Evolutionary conservation across 176 grass and related monocot genomes (phyloP).

Genomic region (maize (Zea mays)): DNA sequence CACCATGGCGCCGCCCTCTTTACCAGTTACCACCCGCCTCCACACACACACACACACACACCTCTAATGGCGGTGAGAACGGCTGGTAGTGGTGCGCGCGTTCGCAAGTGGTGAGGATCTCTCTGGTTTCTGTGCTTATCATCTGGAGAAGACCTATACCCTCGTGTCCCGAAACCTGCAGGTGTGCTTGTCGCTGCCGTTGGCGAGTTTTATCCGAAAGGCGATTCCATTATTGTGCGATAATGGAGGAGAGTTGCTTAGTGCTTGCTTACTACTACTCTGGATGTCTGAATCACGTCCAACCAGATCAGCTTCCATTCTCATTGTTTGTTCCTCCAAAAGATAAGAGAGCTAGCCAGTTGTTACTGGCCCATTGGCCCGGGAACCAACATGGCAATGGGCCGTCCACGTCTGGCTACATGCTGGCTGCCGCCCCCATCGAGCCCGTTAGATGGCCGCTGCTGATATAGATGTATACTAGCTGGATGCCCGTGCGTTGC

Average conservation of each 20-base stretch:
- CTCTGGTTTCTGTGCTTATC: no score
- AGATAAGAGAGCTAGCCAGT: no score
- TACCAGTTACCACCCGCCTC: neutral
- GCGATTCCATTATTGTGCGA: neutral
- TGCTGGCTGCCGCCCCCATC: no score
- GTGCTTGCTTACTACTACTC: neutral
- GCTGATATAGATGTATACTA: no score
- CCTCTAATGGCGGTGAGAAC: neutral
- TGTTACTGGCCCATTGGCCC: no score
- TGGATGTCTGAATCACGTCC: neutral
- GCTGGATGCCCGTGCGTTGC: no score
- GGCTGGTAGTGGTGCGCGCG: neutral
- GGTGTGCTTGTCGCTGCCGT: neutral
- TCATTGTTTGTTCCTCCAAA: no score
- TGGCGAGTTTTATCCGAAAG: neutral
- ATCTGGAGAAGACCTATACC: neutral
- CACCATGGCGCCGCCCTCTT: neutral
- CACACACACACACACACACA: neutral
- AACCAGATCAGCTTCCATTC: no score
- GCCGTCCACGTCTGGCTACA: no score
- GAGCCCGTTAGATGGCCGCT: no score
- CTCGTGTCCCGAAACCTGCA: neutral
- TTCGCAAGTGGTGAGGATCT: neutral
- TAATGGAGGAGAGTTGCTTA: neutral
- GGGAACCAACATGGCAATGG: no score